Evolutionary conservation across 495 filamentous ascomycete species (phyloP), one percentile per base, ranked within the genome.

Genomic region (Neurospora sp.): DNA sequence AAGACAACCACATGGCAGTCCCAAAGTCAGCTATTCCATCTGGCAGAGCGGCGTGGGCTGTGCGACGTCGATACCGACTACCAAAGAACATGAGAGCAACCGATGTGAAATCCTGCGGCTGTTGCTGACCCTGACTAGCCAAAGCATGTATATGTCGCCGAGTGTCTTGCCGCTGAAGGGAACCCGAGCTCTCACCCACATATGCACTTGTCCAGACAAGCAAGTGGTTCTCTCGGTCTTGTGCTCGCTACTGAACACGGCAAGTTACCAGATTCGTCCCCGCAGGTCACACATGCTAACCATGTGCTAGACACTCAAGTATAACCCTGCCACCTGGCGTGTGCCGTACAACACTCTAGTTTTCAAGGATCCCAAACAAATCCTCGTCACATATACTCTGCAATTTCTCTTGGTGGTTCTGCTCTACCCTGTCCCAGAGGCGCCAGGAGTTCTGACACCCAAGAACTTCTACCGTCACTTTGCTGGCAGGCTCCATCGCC

Each of bases 11-110:
- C 86, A 90, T 61, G 89, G 89, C 44, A 93, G 92, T 78, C 86
- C 86, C 75, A 97, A 97, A 80, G 91, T 97, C 46, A 92, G 92
- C 16, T 97, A 93, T 83, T 90, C 94, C 42, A 98, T 99, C 76
- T 99, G 96, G 96, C 94, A 98, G 81, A 98, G 92, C 76, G 96
- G 96, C 35, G 95, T 99, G 68, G 96, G 96, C 3, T 98, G 95
- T 82, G 97, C 97, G 79, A 93, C 92, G 8, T 86, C 93, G 2
- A 90, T 97, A 80, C 91, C 91, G 20, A 93, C 94, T 22, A 97
- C 88, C 46, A 97, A 92, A 81, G 92, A 97, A 73, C 89, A 92
- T 68, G 96, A 99, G 82, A 94, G 86, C 80, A 97, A 97, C 80
- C 89, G 96, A 39, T 93, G 91, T 75, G 96, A 99, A 79, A 90